These are phyloP conservation scores for Candida labiduridarum DNA, from an alignment of 1,139 yeast genomes.

Conservation along the genomic window DNA sequence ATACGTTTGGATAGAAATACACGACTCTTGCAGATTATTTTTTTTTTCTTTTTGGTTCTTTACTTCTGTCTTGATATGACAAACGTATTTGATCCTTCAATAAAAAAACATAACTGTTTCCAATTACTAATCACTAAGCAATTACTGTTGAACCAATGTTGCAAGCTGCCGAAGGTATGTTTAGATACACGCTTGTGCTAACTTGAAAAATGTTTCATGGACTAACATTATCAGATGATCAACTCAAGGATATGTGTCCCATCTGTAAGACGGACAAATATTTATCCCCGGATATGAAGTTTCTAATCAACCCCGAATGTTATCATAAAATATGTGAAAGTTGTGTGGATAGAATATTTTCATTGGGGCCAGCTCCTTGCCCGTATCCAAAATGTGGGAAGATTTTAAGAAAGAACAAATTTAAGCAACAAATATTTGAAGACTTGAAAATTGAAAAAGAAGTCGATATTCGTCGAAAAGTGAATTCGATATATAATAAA, in stretches of 20 bases:
- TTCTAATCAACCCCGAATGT: conserved; percentile 94
- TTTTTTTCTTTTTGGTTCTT: not conserved
- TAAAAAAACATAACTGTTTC: not conserved
- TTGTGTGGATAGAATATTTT: conserved; percentile 91
- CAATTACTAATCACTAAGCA: conserved; percentile 2
- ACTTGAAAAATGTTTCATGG: not conserved
- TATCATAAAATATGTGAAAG: conserved; percentile 97
- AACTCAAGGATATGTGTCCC: conserved; percentile 85
- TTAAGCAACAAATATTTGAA: conserved; percentile 90
- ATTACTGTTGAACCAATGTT: conserved; percentile 1
- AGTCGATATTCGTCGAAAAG: conserved; percentile 84
- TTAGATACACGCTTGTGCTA: not conserved
- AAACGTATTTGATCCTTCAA: not conserved
- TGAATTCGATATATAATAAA: conserved; percentile 77
- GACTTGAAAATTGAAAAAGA: conserved; percentile 89
- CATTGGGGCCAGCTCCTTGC: conserved; percentile 95
- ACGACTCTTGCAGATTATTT: not conserved
- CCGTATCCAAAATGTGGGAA: conserved; percentile 93
- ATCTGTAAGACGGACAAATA: conserved; percentile 96
- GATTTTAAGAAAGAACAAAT: conserved; percentile 82
- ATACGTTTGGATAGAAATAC: not conserved
- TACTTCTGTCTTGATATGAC: not conserved
- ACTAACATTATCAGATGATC: conserved; percentile 28
- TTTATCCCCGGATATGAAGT: conserved; percentile 89
- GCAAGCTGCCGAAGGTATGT: conserved; percentile 11